phyloP scores from a whole-genome alignment of 106 monocot genomes.

The Phalaenopsis aphrodite region DNA sequence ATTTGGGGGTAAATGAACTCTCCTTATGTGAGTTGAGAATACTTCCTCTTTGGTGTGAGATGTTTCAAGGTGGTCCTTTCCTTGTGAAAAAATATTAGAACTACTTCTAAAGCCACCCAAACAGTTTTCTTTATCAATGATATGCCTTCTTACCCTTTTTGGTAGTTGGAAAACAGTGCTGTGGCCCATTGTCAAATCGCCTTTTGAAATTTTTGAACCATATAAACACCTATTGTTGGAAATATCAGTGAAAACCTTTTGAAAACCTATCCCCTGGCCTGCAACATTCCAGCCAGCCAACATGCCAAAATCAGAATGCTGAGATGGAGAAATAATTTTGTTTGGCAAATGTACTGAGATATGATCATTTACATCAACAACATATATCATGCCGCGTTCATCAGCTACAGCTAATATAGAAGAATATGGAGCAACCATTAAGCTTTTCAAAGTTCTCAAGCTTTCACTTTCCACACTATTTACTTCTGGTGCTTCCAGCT shows the following conservation, averaged over 20 bases:
- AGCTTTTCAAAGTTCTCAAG: slow-evolving; percentile 36
- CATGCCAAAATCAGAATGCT: slow-evolving; percentile 23
- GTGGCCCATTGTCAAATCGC: slow-evolving; percentile 8
- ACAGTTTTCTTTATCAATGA: slow-evolving; percentile 10
- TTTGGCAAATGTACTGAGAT: slow-evolving; percentile 22
- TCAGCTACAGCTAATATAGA: slow-evolving; percentile 47
- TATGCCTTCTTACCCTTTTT: slow-evolving; percentile 21
- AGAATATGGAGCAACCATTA: slow-evolving; percentile 52
- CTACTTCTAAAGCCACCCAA: slow-evolving; percentile 19
- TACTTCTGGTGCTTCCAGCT: slow-evolving; percentile 3
- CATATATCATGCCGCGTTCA: slow-evolving; percentile 63
- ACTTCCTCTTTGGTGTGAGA: slow-evolving; percentile 3
- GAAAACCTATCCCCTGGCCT: slow-evolving; percentile 43
- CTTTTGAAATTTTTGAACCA: background rate
- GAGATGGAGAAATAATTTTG: slow-evolving; percentile 8
- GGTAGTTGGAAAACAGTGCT: slow-evolving; percentile 1
- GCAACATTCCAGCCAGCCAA: slow-evolving; percentile 54
- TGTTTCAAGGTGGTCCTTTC: slow-evolving; percentile 6
- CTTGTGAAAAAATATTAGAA: slow-evolving; percentile 23
- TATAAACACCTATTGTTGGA: slow-evolving; percentile 7
- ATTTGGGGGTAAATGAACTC: slow-evolving; percentile 57
- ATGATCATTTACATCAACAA: slow-evolving; percentile 34
- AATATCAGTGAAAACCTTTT: slow-evolving; percentile 20
- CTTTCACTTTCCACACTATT: slow-evolving; percentile 4
- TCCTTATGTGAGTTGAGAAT: slow-evolving; percentile 28